These are phyloP conservation scores for Nymphaea colorata DNA, from an alignment of 164 flowering plant species.

Conservation along the genomic window DNA sequence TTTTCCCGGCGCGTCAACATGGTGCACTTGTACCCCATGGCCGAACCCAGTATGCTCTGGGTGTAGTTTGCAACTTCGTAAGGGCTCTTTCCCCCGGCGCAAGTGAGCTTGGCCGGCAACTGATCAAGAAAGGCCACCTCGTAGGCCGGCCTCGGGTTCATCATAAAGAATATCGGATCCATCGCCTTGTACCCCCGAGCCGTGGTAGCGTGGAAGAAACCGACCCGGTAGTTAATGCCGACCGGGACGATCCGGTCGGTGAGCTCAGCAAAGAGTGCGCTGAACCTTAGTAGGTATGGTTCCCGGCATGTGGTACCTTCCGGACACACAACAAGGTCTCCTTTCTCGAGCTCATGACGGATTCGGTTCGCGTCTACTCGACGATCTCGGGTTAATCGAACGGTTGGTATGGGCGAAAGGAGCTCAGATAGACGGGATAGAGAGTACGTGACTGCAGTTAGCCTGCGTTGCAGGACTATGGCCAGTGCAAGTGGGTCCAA, in stretches of 20 bases:
- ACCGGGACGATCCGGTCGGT: slow-evolving; percentile 92
- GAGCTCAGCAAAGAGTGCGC: slow-evolving; percentile 84
- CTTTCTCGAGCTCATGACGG: slow-evolving; percentile 37
- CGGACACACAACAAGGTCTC: slow-evolving; percentile 83
- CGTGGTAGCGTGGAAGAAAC: slow-evolving; percentile 92
- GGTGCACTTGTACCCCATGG: slow-evolving; percentile 92
- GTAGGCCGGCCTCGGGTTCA: slow-evolving; percentile 86
- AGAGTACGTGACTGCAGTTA: slow-evolving; percentile 94
- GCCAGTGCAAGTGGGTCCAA: slow-evolving; percentile 95
- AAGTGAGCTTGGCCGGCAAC: slow-evolving; percentile 81
- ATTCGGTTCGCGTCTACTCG: slow-evolving; percentile 71
- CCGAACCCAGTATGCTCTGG: slow-evolving; percentile 70
- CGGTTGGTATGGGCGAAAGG: slow-evolving; percentile 86
- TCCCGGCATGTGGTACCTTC: slow-evolving; percentile 97
- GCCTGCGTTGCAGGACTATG: slow-evolving; percentile 44
- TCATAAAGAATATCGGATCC: slow-evolving; percentile 88
- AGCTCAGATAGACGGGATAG: slow-evolving; percentile 76
- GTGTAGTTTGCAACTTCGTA: slow-evolving; percentile 90
- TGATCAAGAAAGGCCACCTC: slow-evolving; percentile 90
- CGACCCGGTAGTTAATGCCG: slow-evolving; percentile 83
- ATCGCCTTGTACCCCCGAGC: slow-evolving; percentile 88
- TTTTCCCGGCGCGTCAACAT: slow-evolving; percentile 87
- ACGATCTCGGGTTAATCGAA: slow-evolving; percentile 59
- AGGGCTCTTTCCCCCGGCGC: slow-evolving; percentile 74
- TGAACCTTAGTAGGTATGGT: slow-evolving; percentile 77